Conservation (phyloP, 306 rosid species). For the Cicer cuneatum region DNA sequence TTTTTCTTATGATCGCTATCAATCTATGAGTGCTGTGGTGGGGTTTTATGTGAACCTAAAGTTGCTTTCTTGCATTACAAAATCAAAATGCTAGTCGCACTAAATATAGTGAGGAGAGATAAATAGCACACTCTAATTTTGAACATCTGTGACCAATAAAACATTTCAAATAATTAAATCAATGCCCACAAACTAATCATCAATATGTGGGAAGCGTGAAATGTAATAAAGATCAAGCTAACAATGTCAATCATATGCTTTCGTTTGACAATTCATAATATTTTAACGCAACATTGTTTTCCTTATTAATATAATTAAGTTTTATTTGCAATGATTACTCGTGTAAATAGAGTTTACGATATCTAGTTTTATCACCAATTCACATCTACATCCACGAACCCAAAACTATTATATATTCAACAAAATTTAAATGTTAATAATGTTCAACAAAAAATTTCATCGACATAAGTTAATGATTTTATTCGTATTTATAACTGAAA, state of each 20-base stretch:
- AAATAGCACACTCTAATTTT: conserved; percentile 36
- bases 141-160: conserved; percentile 26
- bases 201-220: conserved; percentile 41
- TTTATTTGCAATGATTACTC: conserved; percentile 32
- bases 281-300: conserved; percentile 14
- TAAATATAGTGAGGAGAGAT: conserved; percentile 43
- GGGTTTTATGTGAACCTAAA: conserved; percentile 36
- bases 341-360: conserved; percentile 24
- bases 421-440: too few species aligned
- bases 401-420: conserved; percentile 12
- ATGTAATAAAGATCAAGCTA: conserved; percentile 25
- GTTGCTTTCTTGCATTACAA: conserved; percentile 43
- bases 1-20: conserved; percentile 32
- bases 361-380: conserved; percentile 33
- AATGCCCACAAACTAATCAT: conserved; percentile 46
- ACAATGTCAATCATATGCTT: not conserved
- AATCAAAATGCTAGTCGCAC: conserved; percentile 51
- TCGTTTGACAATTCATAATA: conserved; percentile 28
- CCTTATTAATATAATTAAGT: conserved; percentile 27
- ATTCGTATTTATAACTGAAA: too few species aligned
- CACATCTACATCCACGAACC: conserved; percentile 37
- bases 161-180: conserved; percentile 37
- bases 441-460: too few species aligned
- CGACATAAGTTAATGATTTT: too few species aligned
- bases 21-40: conserved; percentile 38